Evolutionary conservation across 768 basidiomycete genomes (phyloP).

Genomic region (Wakefieldia striispora): DNA sequence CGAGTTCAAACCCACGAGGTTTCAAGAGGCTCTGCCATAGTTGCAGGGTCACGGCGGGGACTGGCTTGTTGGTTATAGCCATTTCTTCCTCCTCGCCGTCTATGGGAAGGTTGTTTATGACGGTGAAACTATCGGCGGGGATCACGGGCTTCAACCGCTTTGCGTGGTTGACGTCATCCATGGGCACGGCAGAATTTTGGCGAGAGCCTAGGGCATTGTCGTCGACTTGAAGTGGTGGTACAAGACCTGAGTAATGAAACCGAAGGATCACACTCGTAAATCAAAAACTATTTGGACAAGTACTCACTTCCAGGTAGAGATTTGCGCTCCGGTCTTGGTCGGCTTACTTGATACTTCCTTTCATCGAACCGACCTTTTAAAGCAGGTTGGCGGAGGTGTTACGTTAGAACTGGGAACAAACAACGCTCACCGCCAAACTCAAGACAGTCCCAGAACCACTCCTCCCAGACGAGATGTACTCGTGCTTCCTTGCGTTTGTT

Average conservation of each 20-base stretch:
- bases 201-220: constrained; percentile 15
- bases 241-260: constrained; percentile 8
- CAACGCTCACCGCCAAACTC: constrained; percentile 58
- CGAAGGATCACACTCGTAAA: not conserved
- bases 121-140: constrained; percentile 16
- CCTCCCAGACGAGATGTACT: constrained; percentile 86
- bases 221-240: constrained; percentile 11
- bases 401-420: not conserved
- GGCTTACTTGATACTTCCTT: constrained; percentile 52
- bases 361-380: constrained; percentile 62
- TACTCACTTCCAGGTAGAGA: constrained; percentile 23
- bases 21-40: constrained; percentile 71
- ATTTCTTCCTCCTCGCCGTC: constrained; percentile 52
- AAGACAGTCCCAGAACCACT: constrained; percentile 95
- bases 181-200: constrained; percentile 9
- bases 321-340: constrained; percentile 60
- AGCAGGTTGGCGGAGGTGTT: not conserved
- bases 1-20: constrained; percentile 63
- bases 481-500: constrained; percentile 66
- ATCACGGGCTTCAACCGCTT: constrained; percentile 14
- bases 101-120: constrained; percentile 18
- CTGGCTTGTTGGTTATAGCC: constrained; percentile 52
- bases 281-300: not conserved
- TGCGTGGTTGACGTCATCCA: constrained; percentile 16
- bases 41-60: constrained; percentile 59